Base-by-base conservation (phyloP, 805 yeast species). In the Wickerhamiella domercqiae region DNA sequence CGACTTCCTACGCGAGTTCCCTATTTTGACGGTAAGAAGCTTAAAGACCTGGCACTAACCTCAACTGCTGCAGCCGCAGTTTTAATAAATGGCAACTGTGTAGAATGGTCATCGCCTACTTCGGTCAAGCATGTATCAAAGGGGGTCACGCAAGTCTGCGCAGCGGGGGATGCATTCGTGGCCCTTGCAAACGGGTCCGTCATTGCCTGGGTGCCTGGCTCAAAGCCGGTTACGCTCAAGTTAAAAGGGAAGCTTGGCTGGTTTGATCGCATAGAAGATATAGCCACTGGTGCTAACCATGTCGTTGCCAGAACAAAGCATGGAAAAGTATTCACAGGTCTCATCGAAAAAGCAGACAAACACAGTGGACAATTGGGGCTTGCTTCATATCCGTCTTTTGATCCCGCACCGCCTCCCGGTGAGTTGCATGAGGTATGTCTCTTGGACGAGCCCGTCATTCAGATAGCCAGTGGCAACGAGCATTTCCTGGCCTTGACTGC, bases 341-440 rank as follows among this genome's bases (percentile, higher is more conserved):
- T 38, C 21, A 16, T 41, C 32, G 22, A 24, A 22, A 14, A 18
- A 17, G 36, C 37, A 3, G 40, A 39, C 9, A 53, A 60, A n/a
- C 57, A 62, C 4, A 54, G 51, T 47, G 97, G 97, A 3, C 96
- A 90, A 59, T 81, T 70, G 57, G 97, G 96, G 15, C 55, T 82
- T 13, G 90, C 94, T 1, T 57, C 61, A 11, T 70, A 64, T 45
- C 72, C 94, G 1, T 86, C 80, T 39, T 73, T 73, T 49, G 71
- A 69, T 41, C 45, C 55, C 3, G 66, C 71, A 0, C 80, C 84
- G 5, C 45, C 47, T 2, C 62, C 66, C 13, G 66, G 67, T 45
- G 50, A 54, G 36, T 54, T 74, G 9, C 65, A 66, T 44, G 82
- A 75, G 39, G 65, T 82, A 40, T 62, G 66, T 4, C 55, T 77